A percentile compares a stretch with the other conserved stretches of the same genome.
These are phyloP conservation scores for Xylaria palmicola DNA, from an alignment of 495 filamentous ascomycete species.

Conservation along the genomic window DNA sequence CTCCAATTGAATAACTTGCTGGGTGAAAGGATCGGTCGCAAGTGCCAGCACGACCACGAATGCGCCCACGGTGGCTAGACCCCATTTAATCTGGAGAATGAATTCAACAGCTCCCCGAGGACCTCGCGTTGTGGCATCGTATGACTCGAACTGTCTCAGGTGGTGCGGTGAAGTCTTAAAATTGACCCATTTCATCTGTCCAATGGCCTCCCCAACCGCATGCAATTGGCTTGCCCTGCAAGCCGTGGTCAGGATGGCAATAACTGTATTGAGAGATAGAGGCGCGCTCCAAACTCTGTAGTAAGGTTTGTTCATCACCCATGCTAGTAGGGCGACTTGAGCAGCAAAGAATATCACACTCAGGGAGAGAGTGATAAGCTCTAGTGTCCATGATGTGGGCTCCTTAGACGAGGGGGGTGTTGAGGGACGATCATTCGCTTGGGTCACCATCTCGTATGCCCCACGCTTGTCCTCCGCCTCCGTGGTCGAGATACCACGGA, in stretches of 20 bases:
- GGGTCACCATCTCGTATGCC: neutral
- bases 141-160: neutral
- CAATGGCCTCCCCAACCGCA: neutral
- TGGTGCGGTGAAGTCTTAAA: neutral
- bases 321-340: neutral
- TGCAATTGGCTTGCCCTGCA: neutral
- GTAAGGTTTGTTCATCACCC: neutral
- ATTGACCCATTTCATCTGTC: slow-evolving; percentile 4
- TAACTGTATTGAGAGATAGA: neutral
- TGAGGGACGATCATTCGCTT: neutral
- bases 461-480: neutral
- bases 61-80: neutral
- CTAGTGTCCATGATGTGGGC: neutral
- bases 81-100: neutral
- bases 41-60: neutral
- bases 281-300: neutral
- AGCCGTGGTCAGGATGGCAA: slow-evolving; percentile 2
- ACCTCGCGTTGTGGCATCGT: neutral
- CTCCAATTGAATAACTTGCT: neutral
- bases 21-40: neutral
- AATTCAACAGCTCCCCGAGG: neutral
- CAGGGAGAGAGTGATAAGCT: neutral
- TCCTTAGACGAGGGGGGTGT: neutral
- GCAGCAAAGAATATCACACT: neutral
- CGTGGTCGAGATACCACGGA: neutral